phyloP scores from a whole-genome alignment of 768 basidiomycete genomes.

The Termitomyces sp. region DNA sequence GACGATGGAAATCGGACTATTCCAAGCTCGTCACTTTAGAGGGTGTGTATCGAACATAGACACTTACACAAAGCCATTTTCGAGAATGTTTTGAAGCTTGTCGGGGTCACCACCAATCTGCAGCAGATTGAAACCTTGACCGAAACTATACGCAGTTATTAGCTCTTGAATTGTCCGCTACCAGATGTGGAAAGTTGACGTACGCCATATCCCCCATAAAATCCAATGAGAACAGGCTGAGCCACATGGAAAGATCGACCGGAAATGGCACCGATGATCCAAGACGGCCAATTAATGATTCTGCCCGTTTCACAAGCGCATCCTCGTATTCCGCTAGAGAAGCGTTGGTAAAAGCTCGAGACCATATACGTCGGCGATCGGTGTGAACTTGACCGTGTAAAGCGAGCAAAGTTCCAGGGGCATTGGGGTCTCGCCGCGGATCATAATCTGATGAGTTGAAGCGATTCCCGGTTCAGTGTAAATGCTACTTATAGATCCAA shows the following conservation, averaged over 20 bases:
- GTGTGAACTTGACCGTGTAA: conserved; percentile 19
- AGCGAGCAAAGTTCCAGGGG: conserved; percentile 17
- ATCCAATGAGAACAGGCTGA: conserved; percentile 38
- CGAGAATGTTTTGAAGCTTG: conserved; percentile 20
- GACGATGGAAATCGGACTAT: conserved; percentile 17
- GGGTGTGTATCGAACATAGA: neutral
- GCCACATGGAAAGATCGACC: conserved; percentile 32
- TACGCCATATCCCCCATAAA: conserved; percentile 44
- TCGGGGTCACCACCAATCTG: conserved; percentile 34
- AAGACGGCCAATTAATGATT: conserved; percentile 31
- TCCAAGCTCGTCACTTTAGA: neutral
- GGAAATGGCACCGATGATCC: conserved; percentile 2
- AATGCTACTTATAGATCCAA: neutral
- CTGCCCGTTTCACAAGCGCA: conserved; percentile 28
- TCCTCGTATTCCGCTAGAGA: conserved; percentile 40
- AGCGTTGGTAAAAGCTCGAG: conserved; percentile 36
- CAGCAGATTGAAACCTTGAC: conserved; percentile 34
- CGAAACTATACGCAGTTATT: conserved; percentile 23
- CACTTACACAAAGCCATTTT: conserved; percentile 20
- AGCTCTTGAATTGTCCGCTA: neutral
- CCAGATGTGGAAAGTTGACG: conserved; percentile 11
- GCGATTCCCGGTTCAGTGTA: neutral
- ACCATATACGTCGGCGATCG: conserved; percentile 42
- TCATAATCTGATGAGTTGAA: conserved; percentile 14
- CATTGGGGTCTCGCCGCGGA: conserved; percentile 18